Conservation (phyloP, 108 stramenopile species). For the Mediolabrus comicus region DNA sequence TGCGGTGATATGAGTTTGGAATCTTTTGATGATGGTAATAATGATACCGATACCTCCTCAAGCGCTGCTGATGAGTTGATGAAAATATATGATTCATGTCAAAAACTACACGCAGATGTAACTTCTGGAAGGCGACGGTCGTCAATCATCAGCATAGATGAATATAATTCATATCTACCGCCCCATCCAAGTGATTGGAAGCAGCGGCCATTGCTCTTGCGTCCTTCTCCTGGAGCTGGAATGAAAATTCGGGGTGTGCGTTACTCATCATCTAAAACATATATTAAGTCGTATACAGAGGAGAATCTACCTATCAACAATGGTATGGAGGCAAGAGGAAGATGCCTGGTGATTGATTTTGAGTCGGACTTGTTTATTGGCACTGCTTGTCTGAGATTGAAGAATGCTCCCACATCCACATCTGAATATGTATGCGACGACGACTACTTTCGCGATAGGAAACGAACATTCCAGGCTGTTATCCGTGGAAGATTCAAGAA, state of each 20-base stretch:
- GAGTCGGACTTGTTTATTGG: slow-evolving; percentile 71
- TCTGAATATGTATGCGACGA: slow-evolving; percentile 1
- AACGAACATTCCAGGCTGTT: slow-evolving; percentile 64
- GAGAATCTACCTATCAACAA: slow-evolving; percentile 74
- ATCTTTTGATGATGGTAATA: not conserved
- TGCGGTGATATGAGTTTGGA: too few species aligned
- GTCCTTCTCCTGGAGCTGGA: slow-evolving; percentile 59
- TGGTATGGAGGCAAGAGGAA: slow-evolving; percentile 58
- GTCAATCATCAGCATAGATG: not conserved
- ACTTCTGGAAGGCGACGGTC: not conserved
- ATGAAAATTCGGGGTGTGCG: slow-evolving; percentile 60
- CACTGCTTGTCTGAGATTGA: slow-evolving; percentile 60
- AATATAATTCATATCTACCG: slow-evolving; percentile 2
- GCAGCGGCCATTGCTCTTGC: slow-evolving; percentile 59
- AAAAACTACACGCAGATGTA: not conserved
- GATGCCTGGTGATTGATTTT: slow-evolving; percentile 73
- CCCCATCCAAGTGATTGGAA: slow-evolving; percentile 51
- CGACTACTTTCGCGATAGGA: slow-evolving; percentile 53
- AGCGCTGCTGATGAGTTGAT: not conserved
- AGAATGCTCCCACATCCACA: slow-evolving; percentile 4
- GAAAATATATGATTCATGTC: not conserved
- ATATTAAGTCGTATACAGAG: slow-evolving; percentile 34
- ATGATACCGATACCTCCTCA: not conserved
- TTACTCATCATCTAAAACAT: slow-evolving; percentile 34
- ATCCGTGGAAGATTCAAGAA: slow-evolving; percentile 53